Percentiles rank a stretch among this genome's conserved stretches.
These are phyloP conservation scores for Pholiota adiposa DNA, from an alignment of 1,284 basidiomycete species.

Conservation along the genomic window DNA sequence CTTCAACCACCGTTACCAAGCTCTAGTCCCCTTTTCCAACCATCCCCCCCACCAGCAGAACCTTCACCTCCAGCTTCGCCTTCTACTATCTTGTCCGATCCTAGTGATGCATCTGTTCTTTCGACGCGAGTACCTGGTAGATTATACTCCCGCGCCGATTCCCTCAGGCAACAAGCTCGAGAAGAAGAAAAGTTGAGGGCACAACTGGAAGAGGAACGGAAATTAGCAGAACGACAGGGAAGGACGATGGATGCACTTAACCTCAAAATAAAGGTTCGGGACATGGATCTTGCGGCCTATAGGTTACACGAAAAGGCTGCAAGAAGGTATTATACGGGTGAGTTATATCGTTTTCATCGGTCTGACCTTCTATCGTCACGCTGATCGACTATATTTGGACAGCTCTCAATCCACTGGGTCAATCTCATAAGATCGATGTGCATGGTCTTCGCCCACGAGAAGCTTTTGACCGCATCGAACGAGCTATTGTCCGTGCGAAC, in stretches of 20 bases:
- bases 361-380: constrained; percentile 1
- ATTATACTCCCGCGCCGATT: constrained; percentile 39
- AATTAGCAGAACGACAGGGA: constrained; percentile 33
- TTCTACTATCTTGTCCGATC: constrained; percentile 25
- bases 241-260: constrained; percentile 41
- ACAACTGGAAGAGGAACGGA: constrained; percentile 33
- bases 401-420: constrained; percentile 52
- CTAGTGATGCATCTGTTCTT: constrained; percentile 31
- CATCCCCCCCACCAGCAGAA: constrained; percentile 16
- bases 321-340: constrained; percentile 44
- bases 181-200: constrained; percentile 34
- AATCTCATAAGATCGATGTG: constrained; percentile 66
- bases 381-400: constrained; percentile 5
- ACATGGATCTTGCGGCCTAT: constrained; percentile 34
- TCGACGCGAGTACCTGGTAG: constrained; percentile 34
- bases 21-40: constrained; percentile 23
- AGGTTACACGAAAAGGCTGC: constrained; percentile 46
- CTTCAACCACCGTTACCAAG: constrained; percentile 26
- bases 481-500: constrained; percentile 63
- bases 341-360: constrained; percentile 21
- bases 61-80: constrained; percentile 23
- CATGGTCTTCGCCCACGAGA: constrained; percentile 78
- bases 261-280: constrained; percentile 39
- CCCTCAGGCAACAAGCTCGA: constrained; percentile 41
- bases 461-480: constrained; percentile 64